Evolutionary conservation across 768 basidiomycete genomes (phyloP).

Genomic region (Suillus paluster): DNA sequence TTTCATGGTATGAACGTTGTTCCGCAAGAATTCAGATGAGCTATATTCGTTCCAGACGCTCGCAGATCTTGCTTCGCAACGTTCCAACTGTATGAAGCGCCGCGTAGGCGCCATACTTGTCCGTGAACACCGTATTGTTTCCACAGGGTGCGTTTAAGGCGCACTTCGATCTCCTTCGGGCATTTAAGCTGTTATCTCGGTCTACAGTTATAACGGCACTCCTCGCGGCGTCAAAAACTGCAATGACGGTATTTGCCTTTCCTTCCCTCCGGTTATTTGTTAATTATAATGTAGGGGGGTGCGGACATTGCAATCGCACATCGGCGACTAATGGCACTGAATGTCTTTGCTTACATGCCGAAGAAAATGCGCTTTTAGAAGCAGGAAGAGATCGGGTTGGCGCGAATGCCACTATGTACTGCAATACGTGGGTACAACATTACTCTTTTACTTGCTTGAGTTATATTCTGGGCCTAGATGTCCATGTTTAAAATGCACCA

Average conservation of each 20-base stretch:
- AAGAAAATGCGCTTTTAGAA: slow-evolving; percentile 96
- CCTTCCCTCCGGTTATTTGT: slow-evolving; percentile 31
- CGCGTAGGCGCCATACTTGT: slow-evolving; percentile 95
- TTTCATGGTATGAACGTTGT: slow-evolving; percentile 76
- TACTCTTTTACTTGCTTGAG: slow-evolving; percentile 5
- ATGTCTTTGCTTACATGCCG: slow-evolving; percentile 95
- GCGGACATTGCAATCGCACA: slow-evolving; percentile 73
- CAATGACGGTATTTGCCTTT: slow-evolving; percentile 39
- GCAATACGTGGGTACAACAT: slow-evolving; percentile 82
- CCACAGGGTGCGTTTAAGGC: slow-evolving; percentile 64
- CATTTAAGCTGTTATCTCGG: slow-evolving; percentile 8
- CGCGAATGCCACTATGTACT: slow-evolving; percentile 84
- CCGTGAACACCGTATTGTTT: slow-evolving; percentile 75
- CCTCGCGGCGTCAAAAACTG: slow-evolving; percentile 91
- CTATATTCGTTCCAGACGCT: slow-evolving; percentile 58
- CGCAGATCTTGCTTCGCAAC: slow-evolving; percentile 84
- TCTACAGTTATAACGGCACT: slow-evolving; percentile 89
- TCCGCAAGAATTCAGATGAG: slow-evolving; percentile 11
- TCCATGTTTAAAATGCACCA: slow-evolving; percentile 93
- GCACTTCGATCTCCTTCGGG: neutral
- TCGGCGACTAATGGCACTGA: slow-evolving; percentile 57
- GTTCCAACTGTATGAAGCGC: slow-evolving; percentile 97
- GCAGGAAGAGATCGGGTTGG: slow-evolving; percentile 92
- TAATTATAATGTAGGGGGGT: slow-evolving; percentile 85
- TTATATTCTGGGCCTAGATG: slow-evolving; percentile 59